phyloP scores from a whole-genome alignment of 805 yeast species.

The Dipodascus geniculatus region DNA sequence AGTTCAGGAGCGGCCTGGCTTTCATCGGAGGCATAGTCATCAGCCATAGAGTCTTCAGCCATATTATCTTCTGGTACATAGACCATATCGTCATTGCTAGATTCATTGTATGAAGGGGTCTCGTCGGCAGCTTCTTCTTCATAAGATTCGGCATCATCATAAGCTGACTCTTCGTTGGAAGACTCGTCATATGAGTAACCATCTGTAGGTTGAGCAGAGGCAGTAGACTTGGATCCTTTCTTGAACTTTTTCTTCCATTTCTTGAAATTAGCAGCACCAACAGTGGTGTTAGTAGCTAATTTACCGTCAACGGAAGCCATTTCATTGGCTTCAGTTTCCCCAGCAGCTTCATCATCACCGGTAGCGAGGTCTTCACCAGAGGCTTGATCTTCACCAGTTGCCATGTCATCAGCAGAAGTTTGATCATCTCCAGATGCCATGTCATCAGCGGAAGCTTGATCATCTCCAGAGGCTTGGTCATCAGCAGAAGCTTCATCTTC shows the following conservation, averaged over 20 bases:
- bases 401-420: too few relatives aligned
- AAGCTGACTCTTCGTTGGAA: neutral
- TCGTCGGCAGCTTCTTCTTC: slow-evolving; percentile 2
- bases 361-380: too few relatives aligned
- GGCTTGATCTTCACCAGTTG: too few relatives aligned
- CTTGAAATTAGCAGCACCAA: neutral
- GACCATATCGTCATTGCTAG: too few relatives aligned
- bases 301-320: neutral
- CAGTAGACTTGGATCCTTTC: neutral
- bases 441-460: too few relatives aligned
- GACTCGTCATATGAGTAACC: neutral
- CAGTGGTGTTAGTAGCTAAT: neutral
- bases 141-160: neutral
- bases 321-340: too few relatives aligned
- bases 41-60: neutral
- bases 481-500: too few relatives aligned
- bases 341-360: too few relatives aligned
- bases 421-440: too few relatives aligned
- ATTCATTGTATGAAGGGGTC: too few relatives aligned
- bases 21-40: neutral
- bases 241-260: neutral
- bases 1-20: neutral
- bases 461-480: too few relatives aligned
- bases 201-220: neutral
- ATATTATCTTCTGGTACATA: neutral